Base-by-base conservation (phyloP, 2,329 filamentous ascomycete genomes). In the Xylariaceae sp. region DNA sequence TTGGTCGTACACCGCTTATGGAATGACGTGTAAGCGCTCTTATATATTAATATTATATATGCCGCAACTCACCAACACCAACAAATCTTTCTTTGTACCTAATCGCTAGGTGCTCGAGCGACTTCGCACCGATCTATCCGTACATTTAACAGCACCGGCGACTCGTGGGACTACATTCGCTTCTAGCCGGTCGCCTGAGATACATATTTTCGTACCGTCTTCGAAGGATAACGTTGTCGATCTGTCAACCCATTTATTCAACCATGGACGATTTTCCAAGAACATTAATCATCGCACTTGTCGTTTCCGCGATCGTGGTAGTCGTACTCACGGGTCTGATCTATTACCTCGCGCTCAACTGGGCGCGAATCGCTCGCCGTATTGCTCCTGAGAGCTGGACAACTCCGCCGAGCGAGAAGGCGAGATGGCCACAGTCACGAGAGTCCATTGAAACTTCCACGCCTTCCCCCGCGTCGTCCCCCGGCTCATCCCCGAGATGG, bases 331-430 rank as follows among this genome's bases (percentile, higher is more conserved):
- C 43, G 3, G 45, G 47, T 14, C 10, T 62, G 6, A 44, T 64
- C 37, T 57, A 59, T 41, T 60, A 56, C 23, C 23, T 62, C 48
- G 59, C 62, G 18, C 49, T 56, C 14, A 57, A 61, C 57, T 64
- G 62, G 62, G n/a, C 62, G 9, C 58, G 40, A 20, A 9, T 59
- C 20, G 4, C 54, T 7, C 59, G 48, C 9, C 55, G 51, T 16
- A 40, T 37, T 20, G 44, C 50, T 2, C 62, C 55, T 40, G 32
- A 60, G 20, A 52, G 52, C 26, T 60, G 47, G 49, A 41, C 37
- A 9, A 43, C 42, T 21, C 55, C 60, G 10, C 42, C 37, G 43
- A 61, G 55, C 57, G 62, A 64, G 50, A 62, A 61, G 46, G 2
- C 47, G 19, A 44, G 49, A 18, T 64, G 62, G 62, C 62, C 62